Conservation (phyloP, 106 monocot genomes). For the Platanthera guangdongensis region DNA sequence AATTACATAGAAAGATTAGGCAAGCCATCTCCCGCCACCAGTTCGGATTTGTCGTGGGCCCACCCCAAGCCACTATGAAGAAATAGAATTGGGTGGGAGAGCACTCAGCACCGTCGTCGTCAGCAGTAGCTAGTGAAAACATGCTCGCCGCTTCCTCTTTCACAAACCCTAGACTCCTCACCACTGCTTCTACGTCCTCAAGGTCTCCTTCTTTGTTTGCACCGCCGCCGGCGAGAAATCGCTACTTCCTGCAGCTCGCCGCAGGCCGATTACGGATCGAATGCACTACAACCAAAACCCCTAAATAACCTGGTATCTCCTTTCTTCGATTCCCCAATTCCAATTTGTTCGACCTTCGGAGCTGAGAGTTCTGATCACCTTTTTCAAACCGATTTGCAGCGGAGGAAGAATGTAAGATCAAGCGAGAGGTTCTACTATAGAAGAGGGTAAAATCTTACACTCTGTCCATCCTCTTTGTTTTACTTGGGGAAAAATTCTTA, state of each 20-base stretch:
- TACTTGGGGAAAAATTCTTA: not conserved
- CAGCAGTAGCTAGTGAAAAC: not conserved
- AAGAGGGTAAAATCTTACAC: constrained; percentile 47
- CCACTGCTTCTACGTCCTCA: not conserved
- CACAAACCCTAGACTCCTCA: constrained; percentile 21
- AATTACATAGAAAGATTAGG: not conserved
- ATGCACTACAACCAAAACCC: constrained; percentile 56
- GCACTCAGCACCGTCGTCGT: not conserved
- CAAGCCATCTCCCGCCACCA: not conserved
- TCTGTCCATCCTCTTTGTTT: not conserved
- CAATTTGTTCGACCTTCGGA: not conserved
- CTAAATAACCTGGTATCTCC: constrained; percentile 58
- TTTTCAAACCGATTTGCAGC: constrained; percentile 26
- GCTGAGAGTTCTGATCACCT: not conserved
- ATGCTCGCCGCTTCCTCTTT: constrained; percentile 35
- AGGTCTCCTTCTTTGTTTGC: constrained; percentile 17
- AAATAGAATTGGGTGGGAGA: not conserved
- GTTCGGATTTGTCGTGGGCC: not conserved
- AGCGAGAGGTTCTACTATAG: constrained; percentile 62
- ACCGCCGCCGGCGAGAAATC: constrained; percentile 3
- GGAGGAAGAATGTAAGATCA: constrained; percentile 83
- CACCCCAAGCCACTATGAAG: not conserved
- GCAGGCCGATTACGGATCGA: constrained; percentile 21
- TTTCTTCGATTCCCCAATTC: not conserved
- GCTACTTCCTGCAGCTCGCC: not conserved